Conservation (phyloP, 2,329 filamentous ascomycete genomes). For the Domatiomyces globalis region DNA sequence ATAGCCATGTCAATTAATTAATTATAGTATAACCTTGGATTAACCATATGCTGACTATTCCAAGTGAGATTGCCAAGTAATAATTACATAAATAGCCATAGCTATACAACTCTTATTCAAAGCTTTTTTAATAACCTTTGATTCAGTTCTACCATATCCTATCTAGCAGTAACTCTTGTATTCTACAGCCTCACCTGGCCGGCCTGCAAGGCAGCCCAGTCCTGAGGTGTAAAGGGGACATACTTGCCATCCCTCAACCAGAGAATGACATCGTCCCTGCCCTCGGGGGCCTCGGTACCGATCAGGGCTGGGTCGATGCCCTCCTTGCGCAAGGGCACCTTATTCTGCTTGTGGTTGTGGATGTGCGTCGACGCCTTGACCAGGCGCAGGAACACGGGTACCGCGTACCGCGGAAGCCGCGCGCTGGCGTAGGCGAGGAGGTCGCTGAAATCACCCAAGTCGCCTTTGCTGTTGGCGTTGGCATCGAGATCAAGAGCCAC, state of each 20-base stretch:
- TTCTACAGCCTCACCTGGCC: slow-evolving; percentile 24
- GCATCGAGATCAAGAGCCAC: slow-evolving; percentile 52
- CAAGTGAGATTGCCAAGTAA: too few relatives aligned
- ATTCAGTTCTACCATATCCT: too few relatives aligned
- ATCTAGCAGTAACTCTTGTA: too few relatives aligned
- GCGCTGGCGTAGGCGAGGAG: slow-evolving; percentile 45
- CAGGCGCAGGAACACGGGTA: slow-evolving; percentile 58
- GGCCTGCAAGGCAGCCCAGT: slow-evolving; percentile 9
- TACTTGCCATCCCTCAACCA: slow-evolving; percentile 14
- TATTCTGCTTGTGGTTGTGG: slow-evolving; percentile 72
- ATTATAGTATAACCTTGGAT: too few relatives aligned
- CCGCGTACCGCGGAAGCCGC: slow-evolving; percentile 56
- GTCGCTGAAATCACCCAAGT: slow-evolving; percentile 46
- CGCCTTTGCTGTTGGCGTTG: slow-evolving; percentile 26
- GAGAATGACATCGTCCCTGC: slow-evolving; percentile 22
- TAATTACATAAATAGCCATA: too few relatives aligned
- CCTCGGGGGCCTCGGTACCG: slow-evolving; percentile 13
- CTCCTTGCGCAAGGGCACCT: slow-evolving; percentile 43
- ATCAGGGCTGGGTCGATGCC: slow-evolving; percentile 15
- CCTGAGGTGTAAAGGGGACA: slow-evolving; percentile 9
- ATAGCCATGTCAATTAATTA: too few relatives aligned
- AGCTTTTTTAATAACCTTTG: too few relatives aligned
- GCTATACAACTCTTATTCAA: too few relatives aligned
- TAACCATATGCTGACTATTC: too few relatives aligned
- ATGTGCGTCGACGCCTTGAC: slow-evolving; percentile 45